A percentile compares a stretch with the other conserved stretches of the same genome.
Conservation (phyloP, 2,329 filamentous ascomycete species). For the Fusarium caatingaense region DNA sequence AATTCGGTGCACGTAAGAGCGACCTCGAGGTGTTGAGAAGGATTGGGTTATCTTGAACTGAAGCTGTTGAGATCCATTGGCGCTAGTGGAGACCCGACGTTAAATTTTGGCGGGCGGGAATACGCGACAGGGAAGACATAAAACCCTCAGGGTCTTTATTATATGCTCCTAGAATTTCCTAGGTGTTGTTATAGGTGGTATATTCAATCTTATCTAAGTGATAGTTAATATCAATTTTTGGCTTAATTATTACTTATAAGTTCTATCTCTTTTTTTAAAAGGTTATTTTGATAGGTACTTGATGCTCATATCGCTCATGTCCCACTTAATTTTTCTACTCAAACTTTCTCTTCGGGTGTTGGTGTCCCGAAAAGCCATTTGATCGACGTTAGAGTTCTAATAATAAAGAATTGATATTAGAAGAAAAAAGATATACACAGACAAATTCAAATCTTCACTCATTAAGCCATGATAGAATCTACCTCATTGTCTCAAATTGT, state of each 20-base stretch:
- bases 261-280: background rate
- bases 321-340: slow-evolving; percentile 7
- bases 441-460: background rate
- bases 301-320: background rate
- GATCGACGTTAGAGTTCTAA: background rate
- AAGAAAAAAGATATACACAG: background rate
- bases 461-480: accelerated
- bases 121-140: slow-evolving; percentile 21
- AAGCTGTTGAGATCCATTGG: slow-evolving; percentile 28
- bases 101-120: slow-evolving; percentile 50
- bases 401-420: background rate
- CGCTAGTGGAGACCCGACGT: slow-evolving; percentile 41
- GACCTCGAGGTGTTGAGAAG: slow-evolving; percentile 40
- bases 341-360: slow-evolving; percentile 1
- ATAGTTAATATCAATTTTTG: accelerated
- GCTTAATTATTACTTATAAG: background rate
- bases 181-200: background rate
- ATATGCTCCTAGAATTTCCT: background rate
- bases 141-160: slow-evolving; percentile 1
- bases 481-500: background rate
- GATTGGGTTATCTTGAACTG: slow-evolving; percentile 28
- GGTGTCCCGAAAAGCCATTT: background rate
- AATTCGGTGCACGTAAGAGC: slow-evolving; percentile 38
- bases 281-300: background rate
- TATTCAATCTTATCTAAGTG: background rate